Conservation (phyloP, 164 flowering plant genomes). For the Vitis rotundifolia region DNA sequence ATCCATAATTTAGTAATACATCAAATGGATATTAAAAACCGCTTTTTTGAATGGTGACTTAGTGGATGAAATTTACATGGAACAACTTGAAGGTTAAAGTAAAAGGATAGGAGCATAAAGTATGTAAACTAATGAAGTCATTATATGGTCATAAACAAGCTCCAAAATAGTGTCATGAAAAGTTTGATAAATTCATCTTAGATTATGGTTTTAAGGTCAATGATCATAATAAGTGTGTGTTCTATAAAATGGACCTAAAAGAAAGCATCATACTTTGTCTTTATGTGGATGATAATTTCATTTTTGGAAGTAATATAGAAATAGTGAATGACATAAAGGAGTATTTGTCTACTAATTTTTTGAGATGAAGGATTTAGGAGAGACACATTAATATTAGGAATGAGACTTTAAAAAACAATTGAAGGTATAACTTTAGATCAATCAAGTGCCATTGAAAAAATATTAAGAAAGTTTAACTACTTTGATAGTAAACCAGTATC, state of each 20-base stretch:
- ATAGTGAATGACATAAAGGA: too few species aligned
- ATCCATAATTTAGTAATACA: not conserved
- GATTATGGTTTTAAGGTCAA: not conserved
- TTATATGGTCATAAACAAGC: not conserved
- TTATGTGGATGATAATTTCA: not conserved
- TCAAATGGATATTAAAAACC: conserved; percentile 2
- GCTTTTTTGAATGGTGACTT: not conserved
- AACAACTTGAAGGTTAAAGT: not conserved
- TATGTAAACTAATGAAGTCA: not conserved
- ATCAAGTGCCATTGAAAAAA: too few species aligned
- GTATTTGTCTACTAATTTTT: too few species aligned
- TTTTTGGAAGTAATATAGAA: too few species aligned
- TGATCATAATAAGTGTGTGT: not conserved
- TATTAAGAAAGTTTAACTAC: too few species aligned
- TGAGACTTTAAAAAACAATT: too few species aligned
- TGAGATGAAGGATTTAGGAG: too few species aligned
- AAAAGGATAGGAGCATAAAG: not conserved
- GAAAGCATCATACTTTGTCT: not conserved
- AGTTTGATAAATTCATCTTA: too few species aligned
- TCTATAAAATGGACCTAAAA: not conserved
- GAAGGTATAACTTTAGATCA: too few species aligned
- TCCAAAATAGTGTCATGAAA: too few species aligned
- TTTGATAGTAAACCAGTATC: too few species aligned
- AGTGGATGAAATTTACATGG: not conserved
- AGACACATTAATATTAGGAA: too few species aligned